A percentile compares a stretch with the other conserved stretches of the same genome.
Conservation (phyloP, 2,329 filamentous ascomycete species). For the Knoxdaviesia capensis region DNA sequence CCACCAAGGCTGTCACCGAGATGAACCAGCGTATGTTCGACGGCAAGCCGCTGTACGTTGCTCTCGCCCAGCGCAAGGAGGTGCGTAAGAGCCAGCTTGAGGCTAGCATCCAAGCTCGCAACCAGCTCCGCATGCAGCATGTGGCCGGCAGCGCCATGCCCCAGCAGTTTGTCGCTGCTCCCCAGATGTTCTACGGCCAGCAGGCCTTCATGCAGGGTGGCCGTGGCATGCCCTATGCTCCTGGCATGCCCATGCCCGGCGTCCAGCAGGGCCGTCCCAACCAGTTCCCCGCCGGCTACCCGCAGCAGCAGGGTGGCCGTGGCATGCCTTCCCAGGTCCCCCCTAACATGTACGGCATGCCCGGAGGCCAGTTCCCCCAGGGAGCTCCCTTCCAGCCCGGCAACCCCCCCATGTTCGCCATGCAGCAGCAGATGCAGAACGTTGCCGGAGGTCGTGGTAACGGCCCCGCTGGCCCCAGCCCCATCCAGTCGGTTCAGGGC, state of each 20-base stretch:
- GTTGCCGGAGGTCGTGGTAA: constrained; percentile 38
- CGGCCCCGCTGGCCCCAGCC: constrained; percentile 47
- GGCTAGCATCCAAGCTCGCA: constrained; percentile 96
- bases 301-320: constrained; percentile 74
- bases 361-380: constrained; percentile 54
- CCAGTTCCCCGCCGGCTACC: constrained; percentile 67
- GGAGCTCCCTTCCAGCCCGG: constrained; percentile 59
- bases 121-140: constrained; percentile 97
- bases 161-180: constrained; percentile 69
- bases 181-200: constrained; percentile 81
- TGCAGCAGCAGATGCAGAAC: constrained; percentile 55
- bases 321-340: constrained; percentile 74
- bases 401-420: constrained; percentile 61
- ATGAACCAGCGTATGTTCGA: constrained; percentile 99
- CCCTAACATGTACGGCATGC: constrained; percentile 67
- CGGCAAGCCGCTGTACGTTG: constrained; percentile 92
- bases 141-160: constrained; percentile 78
- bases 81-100: constrained; percentile 98
- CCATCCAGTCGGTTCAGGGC: constrained; percentile 52
- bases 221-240: constrained; percentile 47
- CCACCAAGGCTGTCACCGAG: constrained; percentile 95
- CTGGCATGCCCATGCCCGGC: constrained; percentile 45
- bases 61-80: constrained; percentile 96
- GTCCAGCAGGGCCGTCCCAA: constrained; percentile 67
- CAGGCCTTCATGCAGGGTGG: constrained; percentile 48